Percentiles rank a stretch among this genome's conserved stretches.
Conservation (phyloP, 371 early-diverging fungal species). For the Mucor sp. region DNA sequence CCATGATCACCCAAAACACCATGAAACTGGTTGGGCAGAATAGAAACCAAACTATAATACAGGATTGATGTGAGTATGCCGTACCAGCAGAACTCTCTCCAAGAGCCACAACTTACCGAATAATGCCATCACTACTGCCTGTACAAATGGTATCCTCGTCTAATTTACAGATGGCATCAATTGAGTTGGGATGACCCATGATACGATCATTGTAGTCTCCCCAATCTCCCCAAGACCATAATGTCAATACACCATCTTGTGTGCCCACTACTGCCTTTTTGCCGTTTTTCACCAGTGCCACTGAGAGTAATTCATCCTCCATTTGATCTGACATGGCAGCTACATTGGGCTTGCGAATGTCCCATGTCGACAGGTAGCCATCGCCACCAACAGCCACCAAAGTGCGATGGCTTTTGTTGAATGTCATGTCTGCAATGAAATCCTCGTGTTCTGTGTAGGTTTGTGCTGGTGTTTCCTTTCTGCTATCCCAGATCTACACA, state of each 20-base stretch:
- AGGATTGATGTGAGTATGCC: not conserved
- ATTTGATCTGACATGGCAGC: constrained; percentile 84
- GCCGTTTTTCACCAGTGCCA: constrained; percentile 73
- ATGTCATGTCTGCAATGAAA: constrained; percentile 85
- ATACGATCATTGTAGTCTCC: constrained; percentile 91
- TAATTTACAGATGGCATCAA: constrained; percentile 81
- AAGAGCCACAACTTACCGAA: constrained; percentile 40
- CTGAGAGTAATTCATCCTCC: constrained; percentile 90
- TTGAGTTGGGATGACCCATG: constrained; percentile 89
- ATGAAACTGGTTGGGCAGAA: constrained; percentile 86
- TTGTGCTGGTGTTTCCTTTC: constrained; percentile 68
- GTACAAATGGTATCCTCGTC: constrained; percentile 84
- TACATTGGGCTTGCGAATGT: constrained; percentile 81
- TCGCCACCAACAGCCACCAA: constrained; percentile 68
- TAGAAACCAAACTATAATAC: constrained; percentile 61
- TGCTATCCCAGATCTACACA: constrained; percentile 80
- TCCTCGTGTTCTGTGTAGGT: constrained; percentile 83
- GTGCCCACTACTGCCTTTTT: constrained; percentile 87
- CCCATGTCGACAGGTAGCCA: constrained; percentile 88
- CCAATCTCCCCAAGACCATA: constrained; percentile 83
- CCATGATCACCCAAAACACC: constrained; percentile 90
- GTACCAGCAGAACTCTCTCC: too few relatives aligned
- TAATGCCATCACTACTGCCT: constrained; percentile 90
- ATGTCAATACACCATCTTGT: constrained; percentile 82
- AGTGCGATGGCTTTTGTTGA: constrained; percentile 26